Evolutionary conservation across 257 asterid species (phyloP), one percentile per base, ranked within the genome.

Genomic region (Haberlea rhodopensis): DNA sequence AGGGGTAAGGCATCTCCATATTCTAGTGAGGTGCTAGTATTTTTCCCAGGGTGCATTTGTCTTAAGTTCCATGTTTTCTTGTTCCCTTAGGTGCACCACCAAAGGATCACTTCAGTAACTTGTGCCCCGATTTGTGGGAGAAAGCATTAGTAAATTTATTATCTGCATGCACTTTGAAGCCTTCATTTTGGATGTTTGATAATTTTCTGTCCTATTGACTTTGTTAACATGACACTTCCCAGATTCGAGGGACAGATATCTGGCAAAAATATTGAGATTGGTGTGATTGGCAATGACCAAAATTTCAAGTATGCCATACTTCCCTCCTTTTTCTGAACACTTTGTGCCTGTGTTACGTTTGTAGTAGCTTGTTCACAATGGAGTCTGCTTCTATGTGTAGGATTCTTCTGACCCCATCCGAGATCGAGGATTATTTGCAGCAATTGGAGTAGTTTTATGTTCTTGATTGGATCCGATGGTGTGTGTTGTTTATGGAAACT

Each of bases 161-260:
- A 15, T 34, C 21, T 20, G 32, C 24, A 22, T 20, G 49, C 57
- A 6, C 16, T 48, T 27, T 9, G 10, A 24, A 34, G 19, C 40
- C 40, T 13, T 52, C 43, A 16, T 46, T 10, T 64, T 22, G 24
- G 6, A 57, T 27, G 6, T 21, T 8, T 4, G 34, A 24, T 19
- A 60, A 2, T 22, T 6, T 6, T 24, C 32, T 18, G 70, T 23
- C 22, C 10, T 4, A 57, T 27, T 20, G 2, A 53, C 49, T 65
- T 27, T 68, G 23, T 57, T 16, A 11, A 1, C 65, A 48, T 55
- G 26, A 5, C 56, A 46, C 6, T 46, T 8, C 58, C 56, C 90
- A 94, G 99, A 68, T 94, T 94, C 70, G 99, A 94, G 77, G 97
- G 99, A 53, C 99, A 94, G 68, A 94, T 94, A 63, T 87, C 99